A percentile compares a stretch with the other conserved stretches of the same genome.
Conservation (phyloP, 2,329 filamentous ascomycete genomes). For the Colletotrichum cordylinicola region DNA sequence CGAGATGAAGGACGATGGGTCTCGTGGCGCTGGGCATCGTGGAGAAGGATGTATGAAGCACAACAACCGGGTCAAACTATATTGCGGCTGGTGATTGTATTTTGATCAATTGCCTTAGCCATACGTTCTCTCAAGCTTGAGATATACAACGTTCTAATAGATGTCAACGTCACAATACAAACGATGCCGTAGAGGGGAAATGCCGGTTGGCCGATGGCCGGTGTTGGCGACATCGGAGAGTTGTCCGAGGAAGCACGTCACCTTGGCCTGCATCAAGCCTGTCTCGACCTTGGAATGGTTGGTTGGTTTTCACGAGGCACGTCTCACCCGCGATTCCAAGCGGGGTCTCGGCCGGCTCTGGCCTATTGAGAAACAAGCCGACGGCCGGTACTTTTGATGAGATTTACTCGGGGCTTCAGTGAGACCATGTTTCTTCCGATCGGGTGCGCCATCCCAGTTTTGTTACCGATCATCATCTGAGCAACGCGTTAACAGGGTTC, state of each 20-base stretch:
- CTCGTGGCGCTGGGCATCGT: constrained; percentile 6
- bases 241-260: neutral
- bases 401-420: neutral
- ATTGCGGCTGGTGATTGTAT: rapidly evolving
- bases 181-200: neutral
- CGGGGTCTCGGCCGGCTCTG: neutral
- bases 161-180: neutral
- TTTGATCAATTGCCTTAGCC: neutral
- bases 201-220: neutral
- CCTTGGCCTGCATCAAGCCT: neutral
- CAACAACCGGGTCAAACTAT: neutral
- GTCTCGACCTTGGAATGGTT: neutral
- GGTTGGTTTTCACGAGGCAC: neutral
- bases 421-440: neutral
- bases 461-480: neutral
- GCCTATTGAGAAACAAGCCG: neutral
- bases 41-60: neutral
- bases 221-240: neutral
- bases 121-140: neutral
- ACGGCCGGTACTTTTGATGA: neutral
- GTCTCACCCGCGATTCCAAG: neutral
- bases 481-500: neutral
- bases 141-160: neutral
- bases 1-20: constrained; percentile 36
- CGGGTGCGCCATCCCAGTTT: neutral